Percentiles rank a stretch among this genome's conserved stretches.
phyloP scores from a whole-genome alignment of 805 yeast species.

The Candida andamanensis region DNA sequence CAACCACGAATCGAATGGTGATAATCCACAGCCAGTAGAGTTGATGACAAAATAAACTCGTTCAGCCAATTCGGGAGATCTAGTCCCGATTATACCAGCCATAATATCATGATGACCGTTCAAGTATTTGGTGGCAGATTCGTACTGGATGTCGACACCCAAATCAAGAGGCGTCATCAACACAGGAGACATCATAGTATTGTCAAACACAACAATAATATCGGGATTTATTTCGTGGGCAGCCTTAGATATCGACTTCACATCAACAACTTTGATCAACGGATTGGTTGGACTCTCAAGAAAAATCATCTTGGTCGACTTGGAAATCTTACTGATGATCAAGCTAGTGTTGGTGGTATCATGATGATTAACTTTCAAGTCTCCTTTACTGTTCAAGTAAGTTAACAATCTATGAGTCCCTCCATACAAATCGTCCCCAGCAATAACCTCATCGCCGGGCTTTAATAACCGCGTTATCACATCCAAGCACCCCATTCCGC shows the following conservation, averaged over 20 bases:
- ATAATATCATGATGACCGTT: slow-evolving; percentile 95
- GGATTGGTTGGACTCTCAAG: slow-evolving; percentile 95
- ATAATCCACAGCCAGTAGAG: slow-evolving; percentile 84
- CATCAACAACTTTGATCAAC: slow-evolving; percentile 79
- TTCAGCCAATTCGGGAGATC: slow-evolving; percentile 59
- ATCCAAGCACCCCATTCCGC: slow-evolving; percentile 93
- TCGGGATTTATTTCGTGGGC: slow-evolving; percentile 68
- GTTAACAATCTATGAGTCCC: slow-evolving; percentile 86
- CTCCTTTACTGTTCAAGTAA: slow-evolving; percentile 58
- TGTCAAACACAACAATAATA: slow-evolving; percentile 77
- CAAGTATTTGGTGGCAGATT: slow-evolving; percentile 86
- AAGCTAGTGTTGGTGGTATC: slow-evolving; percentile 73
- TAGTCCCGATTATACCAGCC: slow-evolving; percentile 88
- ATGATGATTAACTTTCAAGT: slow-evolving; percentile 63
- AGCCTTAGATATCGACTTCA: slow-evolving; percentile 56
- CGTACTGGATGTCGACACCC: slow-evolving; percentile 89
- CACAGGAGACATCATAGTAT: slow-evolving; percentile 95
- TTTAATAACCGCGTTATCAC: slow-evolving; percentile 67
- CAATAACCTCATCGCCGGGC: slow-evolving; percentile 88
- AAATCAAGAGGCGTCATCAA: slow-evolving; percentile 78
- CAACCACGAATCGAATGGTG: slow-evolving; percentile 93
- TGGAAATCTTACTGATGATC: slow-evolving; percentile 51
- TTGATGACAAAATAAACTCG: slow-evolving; percentile 72
- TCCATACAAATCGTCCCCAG: slow-evolving; percentile 93
- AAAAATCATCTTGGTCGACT: slow-evolving; percentile 68